Evolutionary conservation across 768 basidiomycete genomes (phyloP), one percentile per base, ranked within the genome.

Genomic region (Russula sp.): DNA sequence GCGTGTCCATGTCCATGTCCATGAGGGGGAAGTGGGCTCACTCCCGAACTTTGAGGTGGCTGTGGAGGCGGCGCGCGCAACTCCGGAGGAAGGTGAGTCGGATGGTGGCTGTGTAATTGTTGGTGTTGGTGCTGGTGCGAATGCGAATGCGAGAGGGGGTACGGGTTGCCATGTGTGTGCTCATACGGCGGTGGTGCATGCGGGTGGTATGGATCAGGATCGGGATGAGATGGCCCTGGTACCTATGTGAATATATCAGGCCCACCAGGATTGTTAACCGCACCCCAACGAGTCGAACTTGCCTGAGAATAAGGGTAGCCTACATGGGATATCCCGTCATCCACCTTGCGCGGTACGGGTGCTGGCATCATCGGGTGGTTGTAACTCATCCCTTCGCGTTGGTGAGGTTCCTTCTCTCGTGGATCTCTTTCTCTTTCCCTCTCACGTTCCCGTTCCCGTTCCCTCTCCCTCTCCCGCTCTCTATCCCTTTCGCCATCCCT

Each of bases 341-440:
- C 59, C 9, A 51, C 22, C 47, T 50, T 63, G 49, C 59, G 60
- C 20, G 54, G 60, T 32, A 62, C 36, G 38, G 65, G 55, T 41
- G 57, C 61, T 5, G 66, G 65, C 7, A 64, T 25, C 6, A 57
- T 56, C 34, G 32, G 22, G 34, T 56, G 68, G 32, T 64, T 66
- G 29, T 62, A 66, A 11, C 70, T 68, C 62, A 68, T 66, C 25
- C 69, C 69, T 41, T 70, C 68, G 39, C 66, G 69, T 60, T 68
- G 67, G 42, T 59, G 49, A 14, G 63, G 50, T 41, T 68, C 66
- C 66, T 63, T 60, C 49, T 65, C 68, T 48, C 60, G 60, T 60
- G 65, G 46, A 58, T 70, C 67, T 6, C 66, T 54, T 49, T 67
- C 70, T 43, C 68, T 59, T 38, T 57, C 59, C 39, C 59, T 57